These are phyloP conservation scores for Pseudopyricularia javanii DNA, from an alignment of 2,329 filamentous ascomycete species.

Conservation along the genomic window DNA sequence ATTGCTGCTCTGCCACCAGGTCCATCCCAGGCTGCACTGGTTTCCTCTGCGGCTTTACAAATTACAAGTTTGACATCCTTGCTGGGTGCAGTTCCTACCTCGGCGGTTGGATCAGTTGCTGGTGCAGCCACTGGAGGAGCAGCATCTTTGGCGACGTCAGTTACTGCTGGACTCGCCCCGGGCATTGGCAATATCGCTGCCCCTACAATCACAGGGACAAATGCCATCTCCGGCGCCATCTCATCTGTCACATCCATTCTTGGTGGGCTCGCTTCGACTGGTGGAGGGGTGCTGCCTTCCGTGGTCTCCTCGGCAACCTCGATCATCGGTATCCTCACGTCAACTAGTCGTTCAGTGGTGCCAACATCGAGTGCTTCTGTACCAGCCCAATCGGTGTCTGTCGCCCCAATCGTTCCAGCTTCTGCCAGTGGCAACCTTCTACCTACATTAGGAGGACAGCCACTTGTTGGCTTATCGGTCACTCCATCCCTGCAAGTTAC, in stretches of 20 bases:
- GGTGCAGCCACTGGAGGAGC: constrained; percentile 43
- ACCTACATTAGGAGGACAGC: too few species aligned
- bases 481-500: too few species aligned
- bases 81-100: constrained; percentile 23
- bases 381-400: too few species aligned
- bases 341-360: too few species aligned
- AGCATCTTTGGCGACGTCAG: not conserved
- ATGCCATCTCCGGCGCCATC: not conserved
- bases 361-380: too few species aligned
- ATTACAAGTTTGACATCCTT: not conserved
- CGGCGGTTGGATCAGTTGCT: constrained; percentile 31
- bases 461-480: too few species aligned
- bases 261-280: not conserved
- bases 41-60: not conserved
- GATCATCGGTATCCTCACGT: not conserved
- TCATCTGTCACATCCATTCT: not conserved
- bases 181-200: not conserved
- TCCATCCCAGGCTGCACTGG: not conserved
- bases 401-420: too few species aligned
- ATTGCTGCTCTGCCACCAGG: not conserved
- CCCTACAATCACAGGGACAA: not conserved
- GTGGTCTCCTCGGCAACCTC: not conserved
- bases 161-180: not conserved
- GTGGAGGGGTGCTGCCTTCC: not conserved
- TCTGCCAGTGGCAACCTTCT: too few species aligned